A percentile compares a stretch with the other conserved stretches of the same genome.
These are phyloP conservation scores for Tephrocybe sp. DNA, from an alignment of 768 basidiomycete species.

Conservation along the genomic window DNA sequence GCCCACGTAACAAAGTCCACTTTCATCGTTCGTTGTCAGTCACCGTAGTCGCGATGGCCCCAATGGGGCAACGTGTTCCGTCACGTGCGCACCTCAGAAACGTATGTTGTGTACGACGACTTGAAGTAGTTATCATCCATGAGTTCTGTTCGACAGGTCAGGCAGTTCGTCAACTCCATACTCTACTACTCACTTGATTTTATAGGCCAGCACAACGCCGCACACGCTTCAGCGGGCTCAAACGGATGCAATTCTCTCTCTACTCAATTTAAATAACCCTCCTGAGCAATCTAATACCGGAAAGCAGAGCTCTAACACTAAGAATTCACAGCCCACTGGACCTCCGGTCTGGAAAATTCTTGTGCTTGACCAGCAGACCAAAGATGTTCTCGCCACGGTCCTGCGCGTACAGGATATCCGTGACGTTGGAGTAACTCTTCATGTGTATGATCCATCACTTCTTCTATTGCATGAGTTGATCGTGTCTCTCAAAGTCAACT, in stretches of 20 bases:
- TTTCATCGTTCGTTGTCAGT: too few relatives aligned
- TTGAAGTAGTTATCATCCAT: slow-evolving; percentile 20
- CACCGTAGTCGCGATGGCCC: not conserved
- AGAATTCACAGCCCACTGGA: slow-evolving; percentile 51
- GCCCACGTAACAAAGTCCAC: not conserved
- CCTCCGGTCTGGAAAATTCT: slow-evolving; percentile 97
- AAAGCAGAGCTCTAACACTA: slow-evolving; percentile 44
- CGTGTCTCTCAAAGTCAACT: slow-evolving; percentile 63
- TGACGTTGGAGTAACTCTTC: slow-evolving; percentile 95
- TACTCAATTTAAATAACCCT: slow-evolving; percentile 84
- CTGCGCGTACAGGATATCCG: slow-evolving; percentile 95
- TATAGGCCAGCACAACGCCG: slow-evolving; percentile 32
- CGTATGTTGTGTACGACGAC: not conserved
- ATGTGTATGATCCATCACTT: slow-evolving; percentile 70
- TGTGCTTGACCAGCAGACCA: slow-evolving; percentile 92
- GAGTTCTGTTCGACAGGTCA: slow-evolving; percentile 36
- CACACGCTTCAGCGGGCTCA: slow-evolving; percentile 85
- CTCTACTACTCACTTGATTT: slow-evolving; percentile 8
- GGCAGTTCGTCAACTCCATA: slow-evolving; percentile 7
- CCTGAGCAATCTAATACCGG: slow-evolving; percentile 37
- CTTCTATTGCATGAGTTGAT: slow-evolving; percentile 3
- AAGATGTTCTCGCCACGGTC: slow-evolving; percentile 94
- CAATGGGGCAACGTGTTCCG: slow-evolving; percentile 1
- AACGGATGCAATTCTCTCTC: slow-evolving; percentile 77
- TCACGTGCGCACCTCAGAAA: slow-evolving; percentile 15